Evolutionary conservation across 345 rosid genomes (phyloP), one percentile per base, ranked within the genome.

Genomic region (Turnera subulata): DNA sequence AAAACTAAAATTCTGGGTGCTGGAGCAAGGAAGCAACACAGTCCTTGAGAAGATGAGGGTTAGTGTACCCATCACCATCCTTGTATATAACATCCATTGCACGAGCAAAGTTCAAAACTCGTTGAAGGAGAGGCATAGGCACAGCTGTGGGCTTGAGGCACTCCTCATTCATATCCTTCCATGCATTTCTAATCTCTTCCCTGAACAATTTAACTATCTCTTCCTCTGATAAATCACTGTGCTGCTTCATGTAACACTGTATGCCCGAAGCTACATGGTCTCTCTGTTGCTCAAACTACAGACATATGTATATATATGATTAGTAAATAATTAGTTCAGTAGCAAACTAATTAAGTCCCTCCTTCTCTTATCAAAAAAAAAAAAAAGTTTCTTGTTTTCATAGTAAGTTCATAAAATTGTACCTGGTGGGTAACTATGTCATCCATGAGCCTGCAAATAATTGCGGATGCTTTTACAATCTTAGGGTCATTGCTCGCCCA

Each of bases 401-500:
- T n/a, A n/a, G n/a, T 29, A 8, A 29, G 35, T 8, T 29, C 3
- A 40, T 10, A 40, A 4, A 14, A n/a, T 12, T 40, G 8, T 66
- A 67, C 71, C 61, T 67, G 40, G 33, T 53, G 71, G 4, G 65
- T 35, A 1, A 53, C 55, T 13, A 53, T 46, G 50, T 67, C 72
- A 46, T 67, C 65, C 64, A 59, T 46, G 12, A 59, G 54, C 25
- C 71, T 58, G 15, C 55, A 44, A 12, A 58, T 19, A 21, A 25
- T 21, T 2, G 60, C 1, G 18, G 66, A 37, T 21, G 55, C 56
- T 20, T 16, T 29, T 11, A 67, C 35, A 4, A 67, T 53, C 43
- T 46, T 24, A 18, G 71, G 61, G 18, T 45, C 23, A 38, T 11
- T 20, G n/a, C n/a, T n/a, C n/a, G n/a, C n/a, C n/a, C n/a, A n/a